phyloP scores from a whole-genome alignment of 768 basidiomycete species.

The Tricholomella constricta region DNA sequence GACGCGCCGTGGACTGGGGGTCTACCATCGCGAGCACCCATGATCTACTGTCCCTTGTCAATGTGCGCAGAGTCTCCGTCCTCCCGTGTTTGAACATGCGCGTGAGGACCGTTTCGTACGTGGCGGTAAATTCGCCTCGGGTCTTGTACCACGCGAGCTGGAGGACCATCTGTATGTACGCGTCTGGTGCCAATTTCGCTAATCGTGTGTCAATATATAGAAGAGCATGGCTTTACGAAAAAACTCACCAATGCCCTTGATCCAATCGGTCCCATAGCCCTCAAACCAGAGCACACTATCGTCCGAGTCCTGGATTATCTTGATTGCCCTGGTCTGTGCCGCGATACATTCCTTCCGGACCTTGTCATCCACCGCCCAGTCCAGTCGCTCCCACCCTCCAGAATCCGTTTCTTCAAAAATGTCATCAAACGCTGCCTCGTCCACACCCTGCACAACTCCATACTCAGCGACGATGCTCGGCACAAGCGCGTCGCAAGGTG shows the following conservation, averaged over 20 bases:
- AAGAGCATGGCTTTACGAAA: not conserved
- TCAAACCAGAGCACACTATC: constrained; percentile 80
- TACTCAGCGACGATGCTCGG: constrained; percentile 88
- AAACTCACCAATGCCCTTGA: constrained; percentile 67
- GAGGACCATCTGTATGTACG: constrained; percentile 87
- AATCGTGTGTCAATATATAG: not conserved
- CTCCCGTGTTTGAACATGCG: constrained; percentile 84
- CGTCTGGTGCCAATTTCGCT: constrained; percentile 66
- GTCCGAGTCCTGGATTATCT: constrained; percentile 77
- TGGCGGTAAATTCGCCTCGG: constrained; percentile 77
- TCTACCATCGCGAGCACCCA: constrained; percentile 81
- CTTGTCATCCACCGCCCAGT: constrained; percentile 72
- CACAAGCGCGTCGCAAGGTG: constrained; percentile 86
- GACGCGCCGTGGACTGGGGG: constrained; percentile 46
- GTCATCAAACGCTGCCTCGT: constrained; percentile 44
- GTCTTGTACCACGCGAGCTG: constrained; percentile 90
- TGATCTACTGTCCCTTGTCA: constrained; percentile 69
- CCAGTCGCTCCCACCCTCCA: constrained; percentile 59
- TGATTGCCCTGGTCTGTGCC: constrained; percentile 58
- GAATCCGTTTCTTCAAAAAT: constrained; percentile 10
- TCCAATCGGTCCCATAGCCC: constrained; percentile 87
- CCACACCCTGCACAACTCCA: constrained; percentile 69
- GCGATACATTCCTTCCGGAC: constrained; percentile 56
- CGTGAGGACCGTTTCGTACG: constrained; percentile 92
- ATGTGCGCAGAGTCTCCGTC: constrained; percentile 85